Evolutionary conservation across 768 basidiomycete genomes (phyloP).

Genomic region (Boletus huronensis): DNA sequence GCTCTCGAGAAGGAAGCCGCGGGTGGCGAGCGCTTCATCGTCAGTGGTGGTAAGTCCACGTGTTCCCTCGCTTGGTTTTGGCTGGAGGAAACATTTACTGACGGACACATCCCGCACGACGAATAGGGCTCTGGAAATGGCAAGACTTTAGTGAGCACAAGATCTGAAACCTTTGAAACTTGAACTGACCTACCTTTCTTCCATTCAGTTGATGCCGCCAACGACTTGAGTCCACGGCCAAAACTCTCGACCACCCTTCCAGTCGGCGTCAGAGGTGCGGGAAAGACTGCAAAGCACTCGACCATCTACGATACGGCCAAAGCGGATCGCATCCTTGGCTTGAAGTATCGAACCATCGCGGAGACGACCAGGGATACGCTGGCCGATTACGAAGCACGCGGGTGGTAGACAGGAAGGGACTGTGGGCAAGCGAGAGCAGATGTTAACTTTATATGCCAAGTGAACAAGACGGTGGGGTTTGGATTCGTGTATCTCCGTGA

Average conservation of each 20-base stretch:
- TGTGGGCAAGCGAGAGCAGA: neutral
- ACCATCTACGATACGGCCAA: conserved; percentile 37
- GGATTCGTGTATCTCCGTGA: neutral
- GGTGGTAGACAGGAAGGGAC: conserved; percentile 32
- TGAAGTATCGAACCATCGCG: conserved; percentile 39
- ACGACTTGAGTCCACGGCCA: conserved; percentile 31
- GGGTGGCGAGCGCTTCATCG: conserved; percentile 55
- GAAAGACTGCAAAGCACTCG: conserved; percentile 25
- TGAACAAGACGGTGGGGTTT: neutral
- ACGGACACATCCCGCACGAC: neutral
- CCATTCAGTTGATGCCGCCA: conserved; percentile 37
- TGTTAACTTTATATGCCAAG: neutral
- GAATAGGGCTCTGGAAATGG: conserved; percentile 28
- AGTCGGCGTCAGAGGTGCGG: conserved; percentile 34
- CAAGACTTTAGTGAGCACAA: conserved; percentile 29
- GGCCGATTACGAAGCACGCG: conserved; percentile 41
- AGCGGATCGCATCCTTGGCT: conserved; percentile 37
- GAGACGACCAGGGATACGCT: conserved; percentile 41
- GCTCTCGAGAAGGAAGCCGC: conserved; percentile 52
- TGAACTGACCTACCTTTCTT: neutral
- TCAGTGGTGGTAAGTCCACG: conserved; percentile 32
- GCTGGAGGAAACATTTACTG: neutral
- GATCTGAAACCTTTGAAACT: neutral
- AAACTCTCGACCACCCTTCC: conserved; percentile 30
- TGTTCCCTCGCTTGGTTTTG: neutral